phyloP scores from a whole-genome alignment of 768 basidiomycete species.

The Lentinus tigrinus region DNA sequence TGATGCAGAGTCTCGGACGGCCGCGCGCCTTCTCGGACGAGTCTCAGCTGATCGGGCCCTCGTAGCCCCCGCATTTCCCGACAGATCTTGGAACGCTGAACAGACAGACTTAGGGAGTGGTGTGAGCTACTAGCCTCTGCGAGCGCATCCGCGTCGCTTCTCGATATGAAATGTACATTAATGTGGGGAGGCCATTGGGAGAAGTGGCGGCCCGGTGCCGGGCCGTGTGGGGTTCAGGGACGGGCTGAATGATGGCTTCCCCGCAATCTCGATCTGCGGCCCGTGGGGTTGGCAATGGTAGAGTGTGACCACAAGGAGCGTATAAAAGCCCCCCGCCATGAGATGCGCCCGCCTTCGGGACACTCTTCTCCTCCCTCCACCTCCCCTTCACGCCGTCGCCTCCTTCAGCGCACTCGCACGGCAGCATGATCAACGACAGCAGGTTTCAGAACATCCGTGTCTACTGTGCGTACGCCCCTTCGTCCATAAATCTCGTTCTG shows the following conservation, averaged over 20 bases:
- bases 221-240: conserved; percentile 8
- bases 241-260: conserved; percentile 9
- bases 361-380: neutral
- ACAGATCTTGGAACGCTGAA: too few species aligned
- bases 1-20: too few species aligned
- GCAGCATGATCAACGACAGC: conserved; percentile 7
- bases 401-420: neutral
- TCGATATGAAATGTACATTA: too few species aligned
- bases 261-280: conserved; percentile 21
- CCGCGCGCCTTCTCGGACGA: too few species aligned
- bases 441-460: conserved; percentile 60
- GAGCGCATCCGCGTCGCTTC: too few species aligned
- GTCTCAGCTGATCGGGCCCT: too few species aligned
- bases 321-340: conserved; percentile 9
- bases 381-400: neutral
- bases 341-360: neutral
- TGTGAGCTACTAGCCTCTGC: too few species aligned
- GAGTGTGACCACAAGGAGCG: neutral
- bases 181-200: neutral
- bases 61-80: too few species aligned
- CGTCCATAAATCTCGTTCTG: neutral
- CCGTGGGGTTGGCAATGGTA: conserved; percentile 5
- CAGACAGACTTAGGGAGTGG: neutral
- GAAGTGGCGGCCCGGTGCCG: conserved; percentile 1
- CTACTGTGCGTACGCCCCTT: conserved; percentile 47